Base-by-base conservation (phyloP, 345 rosid genomes). In the Anacardium occidentale region DNA sequence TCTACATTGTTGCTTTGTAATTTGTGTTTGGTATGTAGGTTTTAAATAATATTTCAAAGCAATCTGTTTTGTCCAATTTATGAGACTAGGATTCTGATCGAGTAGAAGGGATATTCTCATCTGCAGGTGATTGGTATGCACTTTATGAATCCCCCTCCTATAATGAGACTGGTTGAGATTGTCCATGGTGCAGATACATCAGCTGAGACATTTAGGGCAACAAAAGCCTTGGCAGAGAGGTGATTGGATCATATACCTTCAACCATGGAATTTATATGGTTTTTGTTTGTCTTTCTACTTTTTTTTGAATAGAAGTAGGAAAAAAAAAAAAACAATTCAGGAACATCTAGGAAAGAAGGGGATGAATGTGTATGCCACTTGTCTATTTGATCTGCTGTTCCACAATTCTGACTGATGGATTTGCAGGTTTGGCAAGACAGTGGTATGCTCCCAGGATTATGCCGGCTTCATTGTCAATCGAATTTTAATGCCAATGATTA, bases 61-160 rank as follows among this genome's bases (percentile, higher is more conserved):
- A 47, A 59, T 44, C 37, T 17, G 10, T 8, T 42, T 14, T 37
- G 8, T 7, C 64, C 37, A 32, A 24, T 59, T 62, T 68, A 29
- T 4, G 29, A 47, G 0, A 1, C 51, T 40, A 40, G 26, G 56
- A 42, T 26, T 69, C 57, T 75, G 40, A 80, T 45, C 52, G 9
- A 68, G 63, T 69, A 29, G 52, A 37, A 61, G 42, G 25, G 63
- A 62, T 57, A 12, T 68, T 51, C 3, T 62, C n/a, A 5, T 64
- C 42, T 80, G 69, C 75, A 84, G 98, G 93, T 90, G 52, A 84
- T 94, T 47, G 98, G 98, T 29, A 94, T 94, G 98, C 98, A 90
- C 75, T 92, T 94, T 70, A 90, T 92, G 97, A 92, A 94, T 78
- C 98, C 98, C 79, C 98, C 98, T 73, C 98, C 98, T n/a, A 24